Base-by-base conservation (phyloP, 2,329 filamentous ascomycete genomes). In the Biscogniauxia sp. region DNA sequence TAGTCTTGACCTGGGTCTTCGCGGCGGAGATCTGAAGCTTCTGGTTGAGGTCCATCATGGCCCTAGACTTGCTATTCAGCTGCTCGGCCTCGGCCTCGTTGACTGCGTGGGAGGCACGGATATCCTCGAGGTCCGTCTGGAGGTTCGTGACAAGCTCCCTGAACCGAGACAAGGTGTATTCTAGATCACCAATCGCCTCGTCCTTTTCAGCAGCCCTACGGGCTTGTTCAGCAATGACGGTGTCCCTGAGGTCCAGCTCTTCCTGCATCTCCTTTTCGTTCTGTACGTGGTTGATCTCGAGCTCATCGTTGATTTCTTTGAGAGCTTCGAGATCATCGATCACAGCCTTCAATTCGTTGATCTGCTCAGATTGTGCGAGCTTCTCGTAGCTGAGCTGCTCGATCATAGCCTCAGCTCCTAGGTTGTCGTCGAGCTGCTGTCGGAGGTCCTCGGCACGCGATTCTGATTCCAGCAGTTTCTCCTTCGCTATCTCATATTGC, bases 11-110 rank as follows among this genome's bases (percentile, higher is more conserved):
- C 74, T 97, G 94, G 2, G 94, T 90, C 79, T 97, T 97, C 50
- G 92, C 86, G 11, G 93, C 93, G 13, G 93, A 96, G 59, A 91
- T 85, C 72, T 97, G 94, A 51, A 99, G 84, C 77, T 96, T 96
- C 84, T 94, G 86, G 75, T 98, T 98, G 53, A 99, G 84, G 71
- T 99, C 94, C 86, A 97, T 91, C 89, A 99, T 96, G 57, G 94
- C 93, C 64, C 93, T 87, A 52, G 94, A 96, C 64, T 92, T 90
- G 69, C 86, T 91, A 66, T 89, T 93, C 58, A 98, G 85, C 74
- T 98, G 92, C 73, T 93, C 93, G 0, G 94, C 93, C 74, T 98
- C 93, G 17, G 89, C 89, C 75, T 98, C 95, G 0, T 93, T 96
- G 67, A 98, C 90, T 52, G 93, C 92, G 70, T 96, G 92, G 3